Percentiles rank a stretch among this genome's conserved stretches.
Conservation (phyloP, 1,284 basidiomycete genomes). For the Xerocomus minutiporus region DNA sequence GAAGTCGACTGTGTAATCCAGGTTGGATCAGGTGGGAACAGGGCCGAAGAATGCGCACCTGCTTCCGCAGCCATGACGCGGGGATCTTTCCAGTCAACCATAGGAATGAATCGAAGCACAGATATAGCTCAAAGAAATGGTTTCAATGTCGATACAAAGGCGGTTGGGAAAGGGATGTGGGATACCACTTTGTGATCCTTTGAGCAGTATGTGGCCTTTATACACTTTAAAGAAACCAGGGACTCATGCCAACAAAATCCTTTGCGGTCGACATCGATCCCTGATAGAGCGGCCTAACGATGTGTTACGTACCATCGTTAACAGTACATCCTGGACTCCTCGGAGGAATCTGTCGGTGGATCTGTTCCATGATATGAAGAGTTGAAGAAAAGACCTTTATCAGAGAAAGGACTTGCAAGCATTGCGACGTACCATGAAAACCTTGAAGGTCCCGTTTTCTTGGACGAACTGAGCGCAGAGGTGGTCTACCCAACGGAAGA, state of each 20-base stretch:
- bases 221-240: constrained; percentile 27
- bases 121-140: constrained; percentile 7
- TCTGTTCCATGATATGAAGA: constrained; percentile 1
- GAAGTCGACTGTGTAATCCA: constrained; percentile 44
- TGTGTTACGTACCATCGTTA: constrained; percentile 20
- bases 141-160: constrained; percentile 10
- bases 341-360: neutral
- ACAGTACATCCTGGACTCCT: neutral
- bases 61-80: constrained; percentile 45
- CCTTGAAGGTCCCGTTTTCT: neutral
- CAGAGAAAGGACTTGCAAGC: neutral
- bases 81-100: constrained; percentile 57
- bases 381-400: neutral
- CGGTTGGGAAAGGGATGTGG: constrained; percentile 1
- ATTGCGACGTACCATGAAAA: neutral
- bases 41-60: constrained; percentile 33
- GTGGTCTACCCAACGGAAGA: constrained; percentile 4
- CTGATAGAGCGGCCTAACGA: constrained; percentile 3
- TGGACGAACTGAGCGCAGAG: too few species aligned
- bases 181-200: constrained; percentile 6
- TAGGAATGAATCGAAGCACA: constrained; percentile 26
- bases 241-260: constrained; percentile 7
- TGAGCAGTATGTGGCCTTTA: constrained; percentile 14
- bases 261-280: constrained; percentile 12
- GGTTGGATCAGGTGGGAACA: constrained; percentile 1